Base-by-base conservation (phyloP, 2,329 filamentous ascomycete genomes). In the Colletotrichum sp. region DNA sequence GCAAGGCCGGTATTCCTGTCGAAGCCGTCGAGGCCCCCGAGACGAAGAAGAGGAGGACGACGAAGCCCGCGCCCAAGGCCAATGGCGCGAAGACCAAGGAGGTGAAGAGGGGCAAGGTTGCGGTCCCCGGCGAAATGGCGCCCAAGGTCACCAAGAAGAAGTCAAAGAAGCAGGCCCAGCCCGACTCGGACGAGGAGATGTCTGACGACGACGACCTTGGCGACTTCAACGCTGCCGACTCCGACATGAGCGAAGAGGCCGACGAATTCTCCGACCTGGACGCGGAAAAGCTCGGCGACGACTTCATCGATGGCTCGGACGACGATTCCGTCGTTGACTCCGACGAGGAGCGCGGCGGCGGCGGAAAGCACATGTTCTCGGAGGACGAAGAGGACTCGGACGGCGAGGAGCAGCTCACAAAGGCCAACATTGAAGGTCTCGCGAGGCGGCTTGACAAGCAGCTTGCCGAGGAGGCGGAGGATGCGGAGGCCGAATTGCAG, bases 351-450 rank as follows among this genome's bases (percentile, higher is more conserved):
- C 85, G 87, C 69, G 82, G 85, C 84, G 82, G 89, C 85, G 83
- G 90, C 79, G 85, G 84, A 77, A 87, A 90, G 81, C 92, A 93
- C 78, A 95, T 98, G 89, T 99, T 98, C 89, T 99, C 97, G 0
- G 97, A 99, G 78, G 96, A 99, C 82, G 96, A 98, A 80, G 95
- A 96, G 78, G 93, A 96, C 68, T 96, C 94, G 1, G 95, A 98
- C 80, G 93, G 92, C 7, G 95, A 98, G 86, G 96, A 98, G 86
- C 94, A 93, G 83, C 90, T 99, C 79, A 99, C 95, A 68, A 96
- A 96, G 3, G 97, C 97, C 78, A 99, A 99, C 85, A 99, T 99
- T 78, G 97, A 94, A 81, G 97, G 97, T 75, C 88, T 99, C 72
- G 96, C 96, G 71, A 90, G 93, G 80, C 96, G 96, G 84, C 86